Evolutionary conservation across 139 green algal genomes (phyloP).

Genomic region (Micractinium sp.): DNA sequence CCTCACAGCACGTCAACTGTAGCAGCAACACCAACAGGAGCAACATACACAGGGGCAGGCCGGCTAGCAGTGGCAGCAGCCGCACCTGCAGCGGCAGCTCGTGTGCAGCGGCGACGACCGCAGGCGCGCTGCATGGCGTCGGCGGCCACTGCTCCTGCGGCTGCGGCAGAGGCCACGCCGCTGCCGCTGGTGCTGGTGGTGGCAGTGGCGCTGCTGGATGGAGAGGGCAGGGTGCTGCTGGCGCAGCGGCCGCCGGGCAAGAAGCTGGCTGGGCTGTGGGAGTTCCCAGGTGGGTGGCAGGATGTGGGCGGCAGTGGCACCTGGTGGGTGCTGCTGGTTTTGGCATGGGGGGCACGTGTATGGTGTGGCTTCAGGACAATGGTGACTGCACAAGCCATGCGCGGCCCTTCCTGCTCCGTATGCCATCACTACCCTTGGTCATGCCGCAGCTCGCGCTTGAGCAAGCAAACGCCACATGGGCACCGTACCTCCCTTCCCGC

Average conservation of each 20-base stretch:
- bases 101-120: neutral
- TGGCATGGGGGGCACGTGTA: too few species aligned
- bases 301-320: neutral
- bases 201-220: slow-evolving; percentile 60
- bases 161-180: neutral
- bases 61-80: neutral
- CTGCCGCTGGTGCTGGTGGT: slow-evolving; percentile 59
- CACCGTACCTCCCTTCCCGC: neutral
- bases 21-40: neutral
- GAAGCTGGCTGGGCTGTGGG: slow-evolving; percentile 68
- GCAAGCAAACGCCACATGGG: too few species aligned
- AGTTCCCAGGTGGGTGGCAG: slow-evolving; percentile 26
- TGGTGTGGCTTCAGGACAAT: neutral
- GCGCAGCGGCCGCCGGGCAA: slow-evolving; percentile 72
- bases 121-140: neutral
- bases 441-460: neutral
- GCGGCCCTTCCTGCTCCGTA: neutral
- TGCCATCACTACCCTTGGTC: neutral
- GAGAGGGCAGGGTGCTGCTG: slow-evolving; percentile 62
- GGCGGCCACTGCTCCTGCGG: neutral
- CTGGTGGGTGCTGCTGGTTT: neutral
- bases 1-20: neutral
- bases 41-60: neutral
- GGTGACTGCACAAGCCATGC: neutral
- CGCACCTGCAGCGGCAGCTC: neutral